Evolutionary conservation across 2,329 filamentous ascomycete species (phyloP).

Genomic region (Cladophialophora carrionii): DNA sequence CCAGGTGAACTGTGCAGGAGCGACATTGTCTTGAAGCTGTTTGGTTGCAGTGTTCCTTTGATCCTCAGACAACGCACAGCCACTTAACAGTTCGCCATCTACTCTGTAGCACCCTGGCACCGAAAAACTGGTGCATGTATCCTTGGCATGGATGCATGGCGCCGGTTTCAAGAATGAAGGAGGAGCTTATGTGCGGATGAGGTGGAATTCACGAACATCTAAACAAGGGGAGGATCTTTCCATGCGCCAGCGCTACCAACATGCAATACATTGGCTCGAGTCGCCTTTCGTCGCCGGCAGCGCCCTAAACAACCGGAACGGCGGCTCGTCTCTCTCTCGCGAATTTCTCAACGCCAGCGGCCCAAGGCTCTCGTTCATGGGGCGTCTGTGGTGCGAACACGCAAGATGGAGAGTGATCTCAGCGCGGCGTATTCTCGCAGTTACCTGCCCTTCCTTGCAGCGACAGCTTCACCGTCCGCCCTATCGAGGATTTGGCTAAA

Average conservation of each 20-base stretch:
- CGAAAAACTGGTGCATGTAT: background rate
- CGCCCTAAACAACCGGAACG: background rate
- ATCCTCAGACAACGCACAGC: background rate
- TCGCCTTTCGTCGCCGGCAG: background rate
- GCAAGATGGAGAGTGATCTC: background rate
- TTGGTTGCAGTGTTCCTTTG: background rate
- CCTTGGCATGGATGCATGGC: background rate
- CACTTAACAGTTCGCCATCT: background rate
- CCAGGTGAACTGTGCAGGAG: background rate
- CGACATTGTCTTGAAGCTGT: background rate
- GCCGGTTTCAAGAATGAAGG: background rate
- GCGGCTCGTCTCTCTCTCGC: background rate
- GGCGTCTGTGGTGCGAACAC: too few species aligned
- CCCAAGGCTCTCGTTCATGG: background rate
- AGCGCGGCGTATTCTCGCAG: background rate
- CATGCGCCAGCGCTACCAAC: background rate
- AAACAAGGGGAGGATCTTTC: background rate
- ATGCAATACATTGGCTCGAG: background rate
- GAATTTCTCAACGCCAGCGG: background rate
- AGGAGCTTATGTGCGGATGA: background rate
- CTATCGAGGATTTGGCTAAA: slow-evolving; percentile 1
- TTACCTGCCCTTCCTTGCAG: slow-evolving; percentile 1
- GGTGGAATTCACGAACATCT: background rate
- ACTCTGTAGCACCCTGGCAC: background rate
- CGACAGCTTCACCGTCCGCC: background rate